These are phyloP conservation scores for Fusarium albosuccineum DNA, from an alignment of 2,329 filamentous ascomycete genomes.

Conservation along the genomic window DNA sequence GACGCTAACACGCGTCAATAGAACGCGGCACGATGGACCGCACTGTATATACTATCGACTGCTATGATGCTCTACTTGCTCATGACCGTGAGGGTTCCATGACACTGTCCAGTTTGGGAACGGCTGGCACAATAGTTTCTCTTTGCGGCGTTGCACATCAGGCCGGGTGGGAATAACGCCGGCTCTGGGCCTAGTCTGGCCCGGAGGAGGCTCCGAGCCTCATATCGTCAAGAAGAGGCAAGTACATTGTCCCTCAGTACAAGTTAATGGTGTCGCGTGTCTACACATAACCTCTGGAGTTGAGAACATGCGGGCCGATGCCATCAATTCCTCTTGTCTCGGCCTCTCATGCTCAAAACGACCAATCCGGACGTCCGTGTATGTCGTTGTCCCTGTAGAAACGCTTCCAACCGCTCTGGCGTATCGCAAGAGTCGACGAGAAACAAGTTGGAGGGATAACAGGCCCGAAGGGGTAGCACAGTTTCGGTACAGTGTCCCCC, in stretches of 20 bases:
- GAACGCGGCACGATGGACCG: background rate
- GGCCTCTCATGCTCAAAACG: background rate
- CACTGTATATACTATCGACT: slow-evolving; percentile 1
- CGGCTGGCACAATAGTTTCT: no score
- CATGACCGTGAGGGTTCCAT: no score
- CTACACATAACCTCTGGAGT: background rate
- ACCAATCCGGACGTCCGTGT: slow-evolving; percentile 20
- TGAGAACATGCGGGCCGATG: background rate
- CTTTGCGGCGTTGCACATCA: no score
- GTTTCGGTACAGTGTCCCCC: slow-evolving; percentile 23
- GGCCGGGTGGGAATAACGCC: no score
- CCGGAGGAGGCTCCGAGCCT: no score
- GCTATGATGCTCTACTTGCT: background rate
- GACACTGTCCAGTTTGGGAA: no score
- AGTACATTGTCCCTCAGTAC: no score
- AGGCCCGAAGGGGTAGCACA: background rate
- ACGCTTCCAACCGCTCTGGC: background rate
- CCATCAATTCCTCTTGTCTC: slow-evolving; percentile 17
- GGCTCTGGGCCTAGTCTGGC: no score
- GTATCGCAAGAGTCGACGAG: background rate
- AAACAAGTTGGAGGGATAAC: slow-evolving; percentile 26
- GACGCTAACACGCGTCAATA: slow-evolving; percentile 13
- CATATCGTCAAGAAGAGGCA: no score
- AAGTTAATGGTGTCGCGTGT: no score
- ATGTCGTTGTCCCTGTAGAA: slow-evolving; percentile 11